Base-by-base conservation (phyloP, 2,329 filamentous ascomycete species). In the Sporothrix schenckii region DNA sequence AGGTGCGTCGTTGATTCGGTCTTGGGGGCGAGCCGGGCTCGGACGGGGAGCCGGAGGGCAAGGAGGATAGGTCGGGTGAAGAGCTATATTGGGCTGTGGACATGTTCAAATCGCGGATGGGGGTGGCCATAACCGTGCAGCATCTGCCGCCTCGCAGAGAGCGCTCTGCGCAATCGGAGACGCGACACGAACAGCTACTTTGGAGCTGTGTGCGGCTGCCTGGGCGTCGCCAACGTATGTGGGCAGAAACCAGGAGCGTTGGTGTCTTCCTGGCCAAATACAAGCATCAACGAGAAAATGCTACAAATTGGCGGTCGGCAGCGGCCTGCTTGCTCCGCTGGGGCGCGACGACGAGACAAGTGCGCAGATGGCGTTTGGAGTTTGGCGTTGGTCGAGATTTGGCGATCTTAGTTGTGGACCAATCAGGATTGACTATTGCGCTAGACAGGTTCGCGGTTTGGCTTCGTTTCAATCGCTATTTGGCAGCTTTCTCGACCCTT, bases 51-150 rank as follows among this genome's bases (percentile, higher is more conserved):
- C 80, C 83, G 24, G 83, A 84, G 2, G 85, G 84, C 21, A 84
- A 83, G 58, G 85, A 86, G 9, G 85, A 86, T 61, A 86, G 80
- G 67, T 83, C 82, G 47, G 84, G 79, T 70, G 84, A 82, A 72
- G 83, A 84, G 77, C 81, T 83, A 77, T 82, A 81, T 73, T 81
- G 77, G 71, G 77, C 76, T 50, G 73, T 74, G 14, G 56, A 30
- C 77, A 81, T 80, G 56, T 76, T 78, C 73, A 76, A 76, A 73
- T 79, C 77, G 71, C 74, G 71, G 27, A 54, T 52, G 44, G 56
- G n/a, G 6, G 69, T 66, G 6, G 72, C 72, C 72, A 74, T 74
- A 39, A 3, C 21, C 34, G 21, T n/a, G 58, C 58, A 44, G 41
- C 41, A 34, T 34, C 41, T 49, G 66, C 27, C 61, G 60, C 52